Evolutionary conservation across 805 yeast species (phyloP), one percentile per base, ranked within the genome.

Genomic region (Myxozyma sirexii): DNA sequence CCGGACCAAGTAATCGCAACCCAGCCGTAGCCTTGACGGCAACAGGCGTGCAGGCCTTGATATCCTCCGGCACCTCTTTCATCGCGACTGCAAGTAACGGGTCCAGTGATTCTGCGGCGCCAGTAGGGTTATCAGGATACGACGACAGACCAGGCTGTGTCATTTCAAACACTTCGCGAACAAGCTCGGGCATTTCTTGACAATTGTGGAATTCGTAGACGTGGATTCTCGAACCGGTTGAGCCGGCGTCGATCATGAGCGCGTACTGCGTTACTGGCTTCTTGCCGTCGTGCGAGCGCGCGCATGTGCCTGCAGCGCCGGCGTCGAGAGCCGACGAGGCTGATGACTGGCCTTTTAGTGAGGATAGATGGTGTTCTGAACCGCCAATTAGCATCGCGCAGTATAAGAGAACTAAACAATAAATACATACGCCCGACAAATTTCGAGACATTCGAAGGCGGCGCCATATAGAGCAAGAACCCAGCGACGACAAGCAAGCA

Each of bases 11-110:
- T 64, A 87, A 72, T 75, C 99, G 84, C 71, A 94, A 81, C 41
- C 99, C 99, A 29, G 99, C 99, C 50, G 99, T 94, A 55, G 99
- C 99, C 77, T 92, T 93, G 46, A 94, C 97, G 0, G 97, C 96
- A 48, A 94, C 82, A 5, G 98, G 99, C 1, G 98, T 85, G 76
- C 98, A 94, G 0, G 79, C 74, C 69, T 84, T 90, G 70, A 81
- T 77, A 44, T 80, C 80, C 62, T 80, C 79, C 35, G 99, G 99
- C 54, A 94, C 89, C 15, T 84, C 75, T 37, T 84, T 79, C 67
- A 92, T 69, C 0, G 99, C 99, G 12, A 82, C 68, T 33, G 88
- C 79, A 68, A 94, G 78, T 68, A 94, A 80, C 48, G 90, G 87
- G 70, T 94, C 96, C 66, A 94, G 80, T 0, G 97, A 89, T n/a